Base-by-base conservation (phyloP, 169 alveolate species). In the Cyclospora cayetanensis region DNA sequence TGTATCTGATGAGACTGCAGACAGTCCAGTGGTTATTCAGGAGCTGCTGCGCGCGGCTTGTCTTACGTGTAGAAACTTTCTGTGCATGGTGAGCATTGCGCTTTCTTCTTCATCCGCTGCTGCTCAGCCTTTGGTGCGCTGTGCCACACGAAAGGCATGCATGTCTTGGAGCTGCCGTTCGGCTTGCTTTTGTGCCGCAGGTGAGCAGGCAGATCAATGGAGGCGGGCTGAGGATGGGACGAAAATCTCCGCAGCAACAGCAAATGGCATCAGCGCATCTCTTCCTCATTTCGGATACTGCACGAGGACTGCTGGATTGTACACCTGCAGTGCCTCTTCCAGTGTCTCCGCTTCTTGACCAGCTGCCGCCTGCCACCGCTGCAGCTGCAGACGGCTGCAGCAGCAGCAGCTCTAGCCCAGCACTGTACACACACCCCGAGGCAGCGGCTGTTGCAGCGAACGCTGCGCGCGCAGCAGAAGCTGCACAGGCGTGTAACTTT, bases 1-100 rank as follows among this genome's bases (percentile, higher is more conserved):
- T 22, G 60, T 87, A 12, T 46, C 92, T 39, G 60, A 3, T 18
- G 92, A 66, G 29, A 63, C 92, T n/a, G 92, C 92, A 25, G 86
- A 68, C 41, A 66, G 86, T 27, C 86, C 92, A 35, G 68, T 87
- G 15, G 92, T 87, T 29, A 70, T 46, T 18, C 37, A 27, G 70
- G 92, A 87, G 63, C 27, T 60, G 63, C 92, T 87, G 65, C 85
- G 92, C 35, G 86, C 85, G 0, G 85, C 85, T 0, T 74, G 65
- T 41, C 35, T 39, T 12, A 41, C 65, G 0, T 74, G 55, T 39
- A 74, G 85, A 27, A 74, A 41, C 85, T 74, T 74, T 27, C 63
- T 74, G 29, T 74, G 85, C 39, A 74, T 74, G 85, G 85, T 74
- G 85, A 74, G 85, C 9, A 12, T 15, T 74, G 39, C 35, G 25